A percentile compares a stretch with the other conserved stretches of the same genome.
These are phyloP conservation scores for Colletotrichum ledebouriae DNA, from an alignment of 2,329 filamentous ascomycete species.

Conservation along the genomic window DNA sequence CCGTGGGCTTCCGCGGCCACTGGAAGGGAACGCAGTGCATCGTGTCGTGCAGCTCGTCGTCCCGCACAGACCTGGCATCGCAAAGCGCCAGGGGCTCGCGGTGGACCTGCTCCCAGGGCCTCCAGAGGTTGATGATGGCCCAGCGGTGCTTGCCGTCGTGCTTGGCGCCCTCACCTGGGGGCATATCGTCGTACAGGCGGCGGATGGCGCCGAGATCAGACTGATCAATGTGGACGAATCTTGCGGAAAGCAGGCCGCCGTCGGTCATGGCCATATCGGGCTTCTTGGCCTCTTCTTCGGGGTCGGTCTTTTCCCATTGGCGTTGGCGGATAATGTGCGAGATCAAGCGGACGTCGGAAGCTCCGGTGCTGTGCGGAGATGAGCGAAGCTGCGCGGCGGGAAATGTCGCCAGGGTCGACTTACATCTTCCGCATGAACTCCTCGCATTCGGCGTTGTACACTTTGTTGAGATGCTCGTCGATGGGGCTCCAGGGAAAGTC, in stretches of 20 bases:
- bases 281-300: constrained; percentile 18
- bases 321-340: constrained; percentile 29
- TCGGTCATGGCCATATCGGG: constrained; percentile 33
- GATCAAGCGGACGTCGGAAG: constrained; percentile 8
- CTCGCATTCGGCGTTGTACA: constrained; percentile 16
- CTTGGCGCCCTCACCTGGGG: constrained; percentile 17
- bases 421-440: constrained; percentile 24
- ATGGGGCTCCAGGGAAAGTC: constrained; percentile 26
- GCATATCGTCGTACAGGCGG: constrained; percentile 27
- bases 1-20: constrained; percentile 49
- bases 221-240: constrained; percentile 67
- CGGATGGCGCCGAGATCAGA: constrained; percentile 58
- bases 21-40: constrained; percentile 28
- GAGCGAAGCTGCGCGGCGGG: too few species aligned
- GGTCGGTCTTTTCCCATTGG: constrained; percentile 12
- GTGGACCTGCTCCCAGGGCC: constrained; percentile 60
- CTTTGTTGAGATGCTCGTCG: constrained; percentile 18
- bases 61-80: constrained; percentile 52
- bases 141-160: constrained; percentile 33
- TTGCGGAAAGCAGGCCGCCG: neutral
- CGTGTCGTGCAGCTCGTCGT: constrained; percentile 51
- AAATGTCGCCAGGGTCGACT: too few species aligned
- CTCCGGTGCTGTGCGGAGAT: neutral
- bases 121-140: constrained; percentile 55
- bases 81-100: constrained; percentile 58